A percentile compares a stretch with the other conserved stretches of the same genome.
These are phyloP conservation scores for Lepraria neglecta DNA, from an alignment of 495 filamentous ascomycete species.

Conservation along the genomic window DNA sequence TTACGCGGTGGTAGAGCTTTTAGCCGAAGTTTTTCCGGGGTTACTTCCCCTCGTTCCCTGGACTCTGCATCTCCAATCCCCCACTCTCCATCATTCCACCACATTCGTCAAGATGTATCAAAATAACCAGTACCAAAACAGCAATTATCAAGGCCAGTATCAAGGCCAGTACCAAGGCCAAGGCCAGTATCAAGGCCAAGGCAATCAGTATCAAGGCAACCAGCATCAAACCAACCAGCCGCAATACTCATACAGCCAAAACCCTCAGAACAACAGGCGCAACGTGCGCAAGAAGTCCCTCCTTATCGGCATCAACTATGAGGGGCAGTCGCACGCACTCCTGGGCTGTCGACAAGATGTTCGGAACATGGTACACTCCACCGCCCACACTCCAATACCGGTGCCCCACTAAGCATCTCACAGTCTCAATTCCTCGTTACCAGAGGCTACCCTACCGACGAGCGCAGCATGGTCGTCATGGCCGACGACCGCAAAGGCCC, in stretches of 20 bases:
- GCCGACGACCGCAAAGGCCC: conserved; percentile 45
- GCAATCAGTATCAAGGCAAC: too few species aligned
- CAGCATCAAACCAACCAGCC: too few species aligned
- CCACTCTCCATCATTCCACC: too few species aligned
- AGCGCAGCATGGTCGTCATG: conserved; percentile 48
- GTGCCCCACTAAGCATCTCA: not conserved
- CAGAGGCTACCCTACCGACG: conserved; percentile 44
- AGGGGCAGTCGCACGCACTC: conserved; percentile 44
- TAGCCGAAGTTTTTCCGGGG: too few species aligned
- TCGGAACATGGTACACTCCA: conserved; percentile 43
- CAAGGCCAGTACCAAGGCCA: too few species aligned
- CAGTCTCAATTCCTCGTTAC: conserved; percentile 18
- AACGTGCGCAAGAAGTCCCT: conserved; percentile 46
- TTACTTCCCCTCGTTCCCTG: too few species aligned
- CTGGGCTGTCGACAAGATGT: conserved; percentile 54
- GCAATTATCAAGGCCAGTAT: too few species aligned
- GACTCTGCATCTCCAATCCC: too few species aligned
- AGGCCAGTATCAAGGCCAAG: too few species aligned
- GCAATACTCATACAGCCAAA: conserved; percentile 1
- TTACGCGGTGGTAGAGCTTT: too few species aligned
- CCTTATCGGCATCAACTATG: conserved; percentile 58
- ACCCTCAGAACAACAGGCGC: conserved; percentile 7
- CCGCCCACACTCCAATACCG: conserved; percentile 30
- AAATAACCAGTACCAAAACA: too few species aligned
- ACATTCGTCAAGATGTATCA: too few species aligned